phyloP scores from a whole-genome alignment of 306 rosid genomes.

The Prunus davidiana region DNA sequence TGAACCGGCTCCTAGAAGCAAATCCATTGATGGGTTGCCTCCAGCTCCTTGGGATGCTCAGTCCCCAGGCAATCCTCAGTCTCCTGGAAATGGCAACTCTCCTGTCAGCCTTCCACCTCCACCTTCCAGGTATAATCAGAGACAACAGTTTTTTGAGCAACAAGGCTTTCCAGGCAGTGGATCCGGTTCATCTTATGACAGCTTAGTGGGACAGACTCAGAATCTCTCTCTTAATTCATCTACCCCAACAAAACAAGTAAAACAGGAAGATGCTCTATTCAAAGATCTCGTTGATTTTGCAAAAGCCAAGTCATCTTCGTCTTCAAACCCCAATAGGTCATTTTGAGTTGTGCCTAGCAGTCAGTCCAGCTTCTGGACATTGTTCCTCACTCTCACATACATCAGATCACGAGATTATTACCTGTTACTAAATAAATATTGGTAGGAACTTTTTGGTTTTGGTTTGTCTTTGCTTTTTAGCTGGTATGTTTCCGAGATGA shows the following conservation, averaged over 20 bases:
- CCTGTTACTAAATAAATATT: conserved; percentile 38
- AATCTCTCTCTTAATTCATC: conserved; percentile 65
- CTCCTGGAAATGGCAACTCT: conserved; percentile 28
- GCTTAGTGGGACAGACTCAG: conserved; percentile 71
- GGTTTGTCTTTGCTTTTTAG: conserved; percentile 33
- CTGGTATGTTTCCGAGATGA: conserved; percentile 28
- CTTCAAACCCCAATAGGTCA: conserved; percentile 69
- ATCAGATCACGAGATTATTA: conserved; percentile 34
- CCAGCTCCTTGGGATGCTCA: conserved; percentile 71
- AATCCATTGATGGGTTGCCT: conserved; percentile 55
- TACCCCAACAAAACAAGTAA: conserved; percentile 56
- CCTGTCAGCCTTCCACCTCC: conserved; percentile 68
- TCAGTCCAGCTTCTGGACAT: conserved; percentile 39
- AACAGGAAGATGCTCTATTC: conserved; percentile 80
- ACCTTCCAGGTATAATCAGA: conserved; percentile 65
- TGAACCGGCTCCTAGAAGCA: conserved; percentile 54
- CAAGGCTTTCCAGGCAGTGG: conserved; percentile 33
- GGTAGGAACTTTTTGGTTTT: conserved; percentile 38
- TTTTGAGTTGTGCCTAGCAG: conserved; percentile 40
- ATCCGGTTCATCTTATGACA: conserved; percentile 64
- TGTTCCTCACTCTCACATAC: conserved; percentile 24
- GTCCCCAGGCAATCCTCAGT: conserved; percentile 23
- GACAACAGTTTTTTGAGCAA: conserved; percentile 77
- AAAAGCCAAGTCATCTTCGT: conserved; percentile 74
- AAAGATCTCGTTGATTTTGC: conserved; percentile 85